A percentile compares a stretch with the other conserved stretches of the same genome.
Evolutionary conservation across 2,329 filamentous ascomycete species (phyloP).

Genomic region (Xylaria sp.): DNA sequence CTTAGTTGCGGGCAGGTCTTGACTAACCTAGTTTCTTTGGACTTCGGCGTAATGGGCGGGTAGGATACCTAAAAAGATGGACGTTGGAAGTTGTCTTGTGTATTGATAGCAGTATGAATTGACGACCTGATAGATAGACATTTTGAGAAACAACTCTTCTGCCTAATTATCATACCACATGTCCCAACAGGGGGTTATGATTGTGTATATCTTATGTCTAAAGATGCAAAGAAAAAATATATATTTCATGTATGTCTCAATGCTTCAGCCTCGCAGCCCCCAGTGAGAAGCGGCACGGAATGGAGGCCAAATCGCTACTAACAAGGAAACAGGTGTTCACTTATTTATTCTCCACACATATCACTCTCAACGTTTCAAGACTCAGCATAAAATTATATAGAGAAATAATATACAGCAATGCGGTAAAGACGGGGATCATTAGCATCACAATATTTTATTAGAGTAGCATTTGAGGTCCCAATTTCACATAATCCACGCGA

Average conservation of each 20-base stretch:
- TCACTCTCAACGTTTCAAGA: neutral
- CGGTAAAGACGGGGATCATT: too few species aligned
- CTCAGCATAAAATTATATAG: too few species aligned
- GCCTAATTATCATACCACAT: neutral
- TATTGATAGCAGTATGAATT: constrained; percentile 29
- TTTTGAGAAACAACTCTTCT: constrained; percentile 3
- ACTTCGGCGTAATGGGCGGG: constrained; percentile 29
- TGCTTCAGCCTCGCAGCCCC: neutral
- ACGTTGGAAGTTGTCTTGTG: constrained; percentile 23
- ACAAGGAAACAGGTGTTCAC: neutral
- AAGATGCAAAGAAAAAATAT: neutral
- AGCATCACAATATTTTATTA: neutral
- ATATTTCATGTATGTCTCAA: neutral
- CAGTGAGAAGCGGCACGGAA: neutral
- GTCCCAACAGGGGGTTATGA: neutral
- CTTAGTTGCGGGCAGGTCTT: constrained; percentile 30
- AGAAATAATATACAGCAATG: neutral
- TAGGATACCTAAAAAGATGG: constrained; percentile 18
- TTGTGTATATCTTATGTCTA: neutral
- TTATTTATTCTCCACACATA: neutral
- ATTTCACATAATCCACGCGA: neutral
- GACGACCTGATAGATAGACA: constrained; percentile 22
- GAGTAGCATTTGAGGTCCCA: neutral
- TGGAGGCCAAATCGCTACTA: too few species aligned
- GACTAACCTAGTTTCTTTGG: constrained; percentile 5